Evolutionary conservation across 108 stramenopile genomes (phyloP).

Genomic region (Asterionellopsis glacialis): DNA sequence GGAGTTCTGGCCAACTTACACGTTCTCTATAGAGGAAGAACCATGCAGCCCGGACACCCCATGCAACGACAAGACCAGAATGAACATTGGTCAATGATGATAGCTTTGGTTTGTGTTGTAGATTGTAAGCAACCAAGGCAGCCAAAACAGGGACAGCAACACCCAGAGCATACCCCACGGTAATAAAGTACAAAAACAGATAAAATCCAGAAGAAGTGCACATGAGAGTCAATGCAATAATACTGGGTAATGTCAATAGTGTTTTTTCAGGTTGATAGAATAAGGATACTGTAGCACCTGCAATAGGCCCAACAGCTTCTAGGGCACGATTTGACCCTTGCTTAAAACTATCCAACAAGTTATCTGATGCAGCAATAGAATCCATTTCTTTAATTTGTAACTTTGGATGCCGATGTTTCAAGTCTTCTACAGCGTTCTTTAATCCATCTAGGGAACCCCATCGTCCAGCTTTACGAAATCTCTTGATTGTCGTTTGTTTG

Average conservation of each 20-base stretch:
- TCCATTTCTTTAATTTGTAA: too few relatives aligned
- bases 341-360: too few relatives aligned
- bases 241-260: neutral
- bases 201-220: slow-evolving; percentile 56
- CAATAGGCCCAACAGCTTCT: too few relatives aligned
- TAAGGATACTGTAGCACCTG: too few relatives aligned
- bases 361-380: too few relatives aligned
- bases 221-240: slow-evolving; percentile 36
- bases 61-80: slow-evolving; percentile 33
- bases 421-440: too few relatives aligned
- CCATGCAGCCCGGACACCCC: slow-evolving; percentile 35
- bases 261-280: too few relatives aligned
- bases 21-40: slow-evolving; percentile 53
- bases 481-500: too few relatives aligned
- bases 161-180: slow-evolving; percentile 54
- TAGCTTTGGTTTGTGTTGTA: slow-evolving; percentile 1
- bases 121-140: slow-evolving; percentile 22
- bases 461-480: too few relatives aligned
- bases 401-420: too few relatives aligned
- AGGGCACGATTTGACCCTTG: too few relatives aligned
- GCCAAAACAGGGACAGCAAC: slow-evolving; percentile 29
- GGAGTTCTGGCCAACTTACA: slow-evolving; percentile 47
- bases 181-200: slow-evolving; percentile 54
- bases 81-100: slow-evolving; percentile 22
- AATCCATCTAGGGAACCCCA: too few relatives aligned